Conservation (phyloP, 257 asterid genomes). For the Leptodermis oblonga region DNA sequence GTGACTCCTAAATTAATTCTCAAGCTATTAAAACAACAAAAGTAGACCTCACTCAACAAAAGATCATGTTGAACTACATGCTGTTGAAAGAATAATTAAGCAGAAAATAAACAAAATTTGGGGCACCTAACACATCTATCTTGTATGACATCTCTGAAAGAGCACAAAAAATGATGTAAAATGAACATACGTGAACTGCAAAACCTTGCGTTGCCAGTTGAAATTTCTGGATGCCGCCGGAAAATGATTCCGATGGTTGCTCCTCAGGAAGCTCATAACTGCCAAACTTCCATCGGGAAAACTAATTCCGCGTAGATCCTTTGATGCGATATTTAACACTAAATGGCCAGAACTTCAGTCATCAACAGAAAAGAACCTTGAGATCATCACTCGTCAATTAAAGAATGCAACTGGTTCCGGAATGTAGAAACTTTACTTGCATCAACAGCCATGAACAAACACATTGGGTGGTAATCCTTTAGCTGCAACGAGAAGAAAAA, state of each 20-base stretch:
- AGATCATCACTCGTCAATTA: constrained; percentile 50
- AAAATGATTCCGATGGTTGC: too few relatives aligned
- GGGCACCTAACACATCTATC: not conserved
- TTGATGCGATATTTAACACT: not conserved
- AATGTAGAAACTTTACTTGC: constrained; percentile 51
- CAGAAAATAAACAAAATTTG: not conserved
- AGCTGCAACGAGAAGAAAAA: constrained; percentile 45
- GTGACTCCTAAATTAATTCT: too few relatives aligned
- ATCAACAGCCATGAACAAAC: constrained; percentile 80
- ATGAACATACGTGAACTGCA: not conserved
- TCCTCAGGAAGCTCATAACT: not conserved
- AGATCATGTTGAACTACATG: too few relatives aligned
- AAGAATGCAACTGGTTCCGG: constrained; percentile 51
- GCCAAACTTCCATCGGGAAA: not conserved
- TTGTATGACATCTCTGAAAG: not conserved
- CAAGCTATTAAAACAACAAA: too few relatives aligned
- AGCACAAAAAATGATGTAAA: not conserved
- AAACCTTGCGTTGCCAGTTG: not conserved
- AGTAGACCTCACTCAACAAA: too few relatives aligned
- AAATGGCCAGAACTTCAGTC: not conserved
- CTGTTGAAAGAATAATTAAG: not conserved
- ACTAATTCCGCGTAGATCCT: not conserved
- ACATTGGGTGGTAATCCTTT: constrained; percentile 56
- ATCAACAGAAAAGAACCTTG: not conserved
- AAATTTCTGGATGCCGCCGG: not conserved